phyloP scores from a whole-genome alignment of 495 filamentous ascomycete genomes.

The Podospora comata region DNA sequence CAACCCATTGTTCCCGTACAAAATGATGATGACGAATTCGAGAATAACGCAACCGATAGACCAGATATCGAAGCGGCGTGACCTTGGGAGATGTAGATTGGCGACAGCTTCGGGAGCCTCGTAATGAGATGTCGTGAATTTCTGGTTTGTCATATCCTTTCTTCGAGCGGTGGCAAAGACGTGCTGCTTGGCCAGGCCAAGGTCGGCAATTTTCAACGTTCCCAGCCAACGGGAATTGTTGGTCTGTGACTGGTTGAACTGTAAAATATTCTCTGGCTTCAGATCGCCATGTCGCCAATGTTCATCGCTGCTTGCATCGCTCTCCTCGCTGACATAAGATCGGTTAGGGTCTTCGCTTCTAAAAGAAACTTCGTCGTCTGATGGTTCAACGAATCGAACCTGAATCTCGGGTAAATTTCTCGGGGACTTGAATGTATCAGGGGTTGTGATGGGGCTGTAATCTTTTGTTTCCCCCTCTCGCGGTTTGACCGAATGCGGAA shows the following conservation, averaged over 20 bases:
- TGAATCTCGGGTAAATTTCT: neutral
- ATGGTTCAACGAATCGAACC: neutral
- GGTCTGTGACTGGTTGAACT: slow-evolving; percentile 7
- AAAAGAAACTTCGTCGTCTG: slow-evolving; percentile 2
- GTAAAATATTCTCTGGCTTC: slow-evolving; percentile 27
- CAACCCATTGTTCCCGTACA: slow-evolving; percentile 28
- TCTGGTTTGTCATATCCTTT: slow-evolving; percentile 16
- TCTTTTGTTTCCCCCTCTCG: neutral
- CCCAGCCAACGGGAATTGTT: slow-evolving; percentile 14
- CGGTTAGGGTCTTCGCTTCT: neutral
- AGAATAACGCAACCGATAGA: slow-evolving; percentile 40
- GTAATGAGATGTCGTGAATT: slow-evolving; percentile 23
- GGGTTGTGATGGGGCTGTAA: neutral
- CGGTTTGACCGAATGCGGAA: neutral
- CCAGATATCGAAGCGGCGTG: slow-evolving; percentile 40
- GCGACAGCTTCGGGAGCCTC: slow-evolving; percentile 27
- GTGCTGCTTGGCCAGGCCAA: slow-evolving; percentile 28
- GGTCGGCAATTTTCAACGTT: slow-evolving; percentile 27
- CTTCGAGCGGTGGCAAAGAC: slow-evolving; percentile 6
- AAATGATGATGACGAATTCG: slow-evolving; percentile 38
- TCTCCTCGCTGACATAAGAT: slow-evolving; percentile 1
- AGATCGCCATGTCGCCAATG: slow-evolving; percentile 24
- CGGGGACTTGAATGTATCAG: neutral
- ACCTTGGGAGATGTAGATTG: slow-evolving; percentile 11
- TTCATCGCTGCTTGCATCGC: slow-evolving; percentile 3